Evolutionary conservation across 108 stramenopile species (phyloP).

Genomic region (Cyclotella sp.): DNA sequence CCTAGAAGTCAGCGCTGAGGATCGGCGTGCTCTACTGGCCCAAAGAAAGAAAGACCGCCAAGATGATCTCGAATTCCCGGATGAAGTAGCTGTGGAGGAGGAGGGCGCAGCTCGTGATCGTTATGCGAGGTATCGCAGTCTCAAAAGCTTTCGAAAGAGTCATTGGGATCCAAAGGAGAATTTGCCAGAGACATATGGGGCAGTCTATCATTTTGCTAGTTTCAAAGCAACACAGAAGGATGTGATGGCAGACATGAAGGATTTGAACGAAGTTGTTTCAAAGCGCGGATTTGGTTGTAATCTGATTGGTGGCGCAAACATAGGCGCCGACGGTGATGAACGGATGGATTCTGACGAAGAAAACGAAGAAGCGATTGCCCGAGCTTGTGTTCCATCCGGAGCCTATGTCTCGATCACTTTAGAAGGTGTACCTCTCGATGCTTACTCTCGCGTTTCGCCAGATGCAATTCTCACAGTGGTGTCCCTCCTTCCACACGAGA

Average conservation of each 20-base stretch:
- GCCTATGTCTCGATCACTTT: slow-evolving; percentile 88
- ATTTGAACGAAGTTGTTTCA: slow-evolving; percentile 64
- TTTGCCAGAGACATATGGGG: slow-evolving; percentile 94
- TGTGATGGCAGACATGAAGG: slow-evolving; percentile 80
- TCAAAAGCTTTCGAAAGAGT: slow-evolving; percentile 93
- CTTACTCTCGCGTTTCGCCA: slow-evolving; percentile 54
- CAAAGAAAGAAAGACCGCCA: slow-evolving; percentile 77
- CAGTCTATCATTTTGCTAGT: slow-evolving; percentile 91
- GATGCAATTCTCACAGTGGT: slow-evolving; percentile 74
- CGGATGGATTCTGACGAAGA: slow-evolving; percentile 61
- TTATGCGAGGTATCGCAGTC: slow-evolving; percentile 95
- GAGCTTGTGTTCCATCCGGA: slow-evolving; percentile 88
- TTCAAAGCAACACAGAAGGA: slow-evolving; percentile 87
- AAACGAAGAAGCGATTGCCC: slow-evolving; percentile 69
- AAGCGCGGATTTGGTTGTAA: slow-evolving; percentile 33
- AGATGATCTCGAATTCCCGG: slow-evolving; percentile 95
- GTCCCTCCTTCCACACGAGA: slow-evolving; percentile 94
- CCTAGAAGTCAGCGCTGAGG: slow-evolving; percentile 72
- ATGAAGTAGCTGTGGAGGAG: slow-evolving; percentile 95
- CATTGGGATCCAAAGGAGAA: slow-evolving; percentile 98
- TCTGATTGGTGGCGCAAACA: slow-evolving; percentile 24
- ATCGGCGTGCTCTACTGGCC: slow-evolving; percentile 63
- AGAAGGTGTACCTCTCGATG: slow-evolving; percentile 62
- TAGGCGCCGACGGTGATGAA: slow-evolving; percentile 19
- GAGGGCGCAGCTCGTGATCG: slow-evolving; percentile 90